Evolutionary conservation across 2,329 filamentous ascomycete species (phyloP).

Genomic region (Xylariaceae sp.): DNA sequence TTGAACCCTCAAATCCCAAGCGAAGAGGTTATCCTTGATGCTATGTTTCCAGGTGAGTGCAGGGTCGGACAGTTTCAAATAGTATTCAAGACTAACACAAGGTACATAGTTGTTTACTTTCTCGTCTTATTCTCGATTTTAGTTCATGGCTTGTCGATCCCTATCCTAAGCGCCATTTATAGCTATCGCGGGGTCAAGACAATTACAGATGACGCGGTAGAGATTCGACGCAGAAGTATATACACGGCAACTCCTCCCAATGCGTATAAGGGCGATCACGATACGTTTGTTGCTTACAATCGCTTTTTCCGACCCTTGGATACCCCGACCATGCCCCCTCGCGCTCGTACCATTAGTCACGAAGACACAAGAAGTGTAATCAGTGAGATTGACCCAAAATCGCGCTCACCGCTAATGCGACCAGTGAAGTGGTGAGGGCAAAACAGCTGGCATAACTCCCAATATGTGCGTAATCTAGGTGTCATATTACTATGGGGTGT

Average conservation of each 20-base stretch:
- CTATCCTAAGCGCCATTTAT: conserved; percentile 39
- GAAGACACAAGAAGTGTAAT: too few relatives aligned
- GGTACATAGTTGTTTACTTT: conserved; percentile 36
- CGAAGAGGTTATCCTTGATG: conserved; percentile 33
- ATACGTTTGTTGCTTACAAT: conserved; percentile 45
- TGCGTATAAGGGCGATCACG: conserved; percentile 34
- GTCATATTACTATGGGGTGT: too few relatives aligned
- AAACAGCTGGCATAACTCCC: too few relatives aligned
- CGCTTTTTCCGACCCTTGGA: conserved; percentile 40
- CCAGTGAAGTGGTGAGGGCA: too few relatives aligned
- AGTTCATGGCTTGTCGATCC: conserved; percentile 47
- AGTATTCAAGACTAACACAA: background rate
- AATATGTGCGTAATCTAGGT: too few relatives aligned
- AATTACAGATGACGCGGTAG: conserved; percentile 40
- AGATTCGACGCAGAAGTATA: conserved; percentile 36
- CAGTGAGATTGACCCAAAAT: too few relatives aligned
- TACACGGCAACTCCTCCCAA: conserved; percentile 36
- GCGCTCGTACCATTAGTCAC: conserved; percentile 6
- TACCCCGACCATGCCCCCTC: conserved; percentile 11
- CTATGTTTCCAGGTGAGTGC: conserved; percentile 30
- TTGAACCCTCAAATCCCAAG: conserved; percentile 26
- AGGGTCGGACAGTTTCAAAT: background rate
- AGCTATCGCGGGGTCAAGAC: conserved; percentile 36
- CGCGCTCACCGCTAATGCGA: too few relatives aligned
- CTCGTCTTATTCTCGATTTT: conserved; percentile 41